A percentile compares a stretch with the other conserved stretches of the same genome.
These are phyloP conservation scores for Rhododendron kiyosumense DNA, from an alignment of 148 eudicot genomes.

Conservation along the genomic window DNA sequence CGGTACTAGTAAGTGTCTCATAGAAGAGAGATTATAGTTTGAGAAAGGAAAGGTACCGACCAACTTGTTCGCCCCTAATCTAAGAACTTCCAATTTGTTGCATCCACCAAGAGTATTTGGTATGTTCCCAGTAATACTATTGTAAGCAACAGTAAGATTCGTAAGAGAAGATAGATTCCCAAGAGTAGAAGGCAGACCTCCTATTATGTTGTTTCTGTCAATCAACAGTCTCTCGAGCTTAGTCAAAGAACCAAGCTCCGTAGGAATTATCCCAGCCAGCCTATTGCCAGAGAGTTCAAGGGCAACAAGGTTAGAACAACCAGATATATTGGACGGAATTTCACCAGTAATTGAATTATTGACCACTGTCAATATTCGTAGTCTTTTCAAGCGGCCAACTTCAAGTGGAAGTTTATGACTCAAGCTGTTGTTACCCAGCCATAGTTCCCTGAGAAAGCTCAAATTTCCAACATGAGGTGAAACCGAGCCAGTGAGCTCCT, in stretches of 20 bases:
- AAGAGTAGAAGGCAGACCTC: background rate
- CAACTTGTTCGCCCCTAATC: too few species aligned
- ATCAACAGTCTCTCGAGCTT: background rate
- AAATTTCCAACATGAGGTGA: background rate
- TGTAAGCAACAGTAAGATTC: fast-evolving
- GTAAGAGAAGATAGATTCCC: background rate
- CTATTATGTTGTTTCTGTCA: background rate
- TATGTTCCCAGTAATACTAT: background rate
- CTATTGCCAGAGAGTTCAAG: background rate
- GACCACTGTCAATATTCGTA: background rate
- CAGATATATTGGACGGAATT: background rate
- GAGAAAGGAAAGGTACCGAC: too few species aligned
- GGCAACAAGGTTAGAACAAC: background rate
- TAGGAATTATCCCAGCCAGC: background rate
- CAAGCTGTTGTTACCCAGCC: background rate
- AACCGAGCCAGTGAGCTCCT: background rate
- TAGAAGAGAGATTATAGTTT: too few species aligned
- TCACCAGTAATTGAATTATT: background rate
- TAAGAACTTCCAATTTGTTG: too few species aligned
- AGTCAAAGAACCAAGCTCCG: background rate
- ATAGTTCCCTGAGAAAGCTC: background rate
- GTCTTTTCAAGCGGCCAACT: background rate
- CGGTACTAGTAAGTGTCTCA: background rate
- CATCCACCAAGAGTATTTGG: too few species aligned
- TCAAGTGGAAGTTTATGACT: background rate